Evolutionary conservation across 306 rosid genomes (phyloP).

Genomic region (Luffa aegyptiaca): DNA sequence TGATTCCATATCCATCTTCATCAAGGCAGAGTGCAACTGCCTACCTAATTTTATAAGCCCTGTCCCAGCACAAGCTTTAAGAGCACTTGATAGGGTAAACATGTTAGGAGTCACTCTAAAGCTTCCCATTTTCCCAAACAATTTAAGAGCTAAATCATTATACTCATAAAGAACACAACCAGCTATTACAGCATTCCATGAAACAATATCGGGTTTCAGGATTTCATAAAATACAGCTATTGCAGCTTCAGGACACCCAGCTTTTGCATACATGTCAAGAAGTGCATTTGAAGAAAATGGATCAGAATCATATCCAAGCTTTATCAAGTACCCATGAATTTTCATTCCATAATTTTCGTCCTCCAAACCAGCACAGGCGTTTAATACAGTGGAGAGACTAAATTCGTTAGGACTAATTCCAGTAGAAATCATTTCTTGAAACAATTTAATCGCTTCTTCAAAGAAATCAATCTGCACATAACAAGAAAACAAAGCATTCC

Average conservation of each 20-base stretch:
- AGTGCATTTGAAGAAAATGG: slow-evolving; percentile 69
- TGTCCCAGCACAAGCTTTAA: slow-evolving; percentile 64
- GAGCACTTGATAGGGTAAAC: slow-evolving; percentile 71
- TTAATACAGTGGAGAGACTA: slow-evolving; percentile 61
- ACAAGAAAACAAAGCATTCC: slow-evolving; percentile 78
- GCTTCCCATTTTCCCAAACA: slow-evolving; percentile 40
- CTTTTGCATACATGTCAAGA: slow-evolving; percentile 82
- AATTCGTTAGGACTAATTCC: slow-evolving; percentile 69
- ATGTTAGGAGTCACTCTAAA: slow-evolving; percentile 41
- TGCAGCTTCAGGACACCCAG: slow-evolving; percentile 39
- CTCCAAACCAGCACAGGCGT: slow-evolving; percentile 53
- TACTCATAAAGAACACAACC: slow-evolving; percentile 69
- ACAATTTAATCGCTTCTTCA: slow-evolving; percentile 47
- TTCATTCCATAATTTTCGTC: slow-evolving; percentile 37
- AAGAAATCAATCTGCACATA: slow-evolving; percentile 43
- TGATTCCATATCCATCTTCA: slow-evolving; percentile 46
- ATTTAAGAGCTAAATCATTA: slow-evolving; percentile 39
- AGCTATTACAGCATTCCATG: slow-evolving; percentile 87
- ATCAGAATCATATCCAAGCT: slow-evolving; percentile 60
- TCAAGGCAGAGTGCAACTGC: slow-evolving; percentile 58
- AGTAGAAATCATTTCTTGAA: slow-evolving; percentile 49
- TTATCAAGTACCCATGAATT: slow-evolving; percentile 48
- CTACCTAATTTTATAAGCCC: slow-evolving; percentile 53
- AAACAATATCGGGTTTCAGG: slow-evolving; percentile 52
- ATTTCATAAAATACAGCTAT: slow-evolving; percentile 48